Base-by-base conservation (phyloP, 2,329 filamentous ascomycete genomes). In the Cercospora nicotianae region DNA sequence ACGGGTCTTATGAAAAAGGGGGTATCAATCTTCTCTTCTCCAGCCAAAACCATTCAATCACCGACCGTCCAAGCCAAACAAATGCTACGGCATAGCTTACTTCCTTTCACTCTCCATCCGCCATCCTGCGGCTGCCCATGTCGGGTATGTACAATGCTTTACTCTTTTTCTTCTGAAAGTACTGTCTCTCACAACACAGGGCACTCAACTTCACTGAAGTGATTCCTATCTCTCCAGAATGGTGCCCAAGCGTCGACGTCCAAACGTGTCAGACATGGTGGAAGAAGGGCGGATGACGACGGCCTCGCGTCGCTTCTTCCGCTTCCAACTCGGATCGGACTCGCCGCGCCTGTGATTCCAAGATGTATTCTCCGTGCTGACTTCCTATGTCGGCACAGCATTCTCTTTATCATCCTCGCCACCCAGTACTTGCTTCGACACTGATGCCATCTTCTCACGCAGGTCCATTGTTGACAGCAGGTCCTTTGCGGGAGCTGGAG, bases 381-480 rank as follows among this genome's bases (percentile, higher is more conserved):
- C 60, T 45, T 68, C 66, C 66, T 68, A 68, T 8, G 62, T 63
- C 62, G 66, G 66, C 26, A 65, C 58, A n/a, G 66, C 63, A 31
- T 65, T 68, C 66, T 68, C 66, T 53, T 68, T 63, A 39, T 68
- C 62, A 26, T 59, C 63, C 16, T 65, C 63, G 33, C 30, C 45
- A 13, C 45, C 66, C 39, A 51, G 45, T 9, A 60, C 53, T 45
- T 36, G 51, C 59, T 63, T 67, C 31, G 62, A 64, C 10, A 64
- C 62, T 45, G 53, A 31, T n/a, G 62, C 48, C 48, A 64, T 57
- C 48, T 64, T 64, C 31, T 57, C 48, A 31, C n/a, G 18, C 30
- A 64, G 5, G 13, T 64, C 62, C 30, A 57, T 51, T n/a, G 48
- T 64, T 9, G 28, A n/a, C 18, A 58, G 23, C 18, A 39, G 6